Evolutionary conservation across 2,329 filamentous ascomycete species (phyloP).

Genomic region (Cladobotryum protrusum): DNA sequence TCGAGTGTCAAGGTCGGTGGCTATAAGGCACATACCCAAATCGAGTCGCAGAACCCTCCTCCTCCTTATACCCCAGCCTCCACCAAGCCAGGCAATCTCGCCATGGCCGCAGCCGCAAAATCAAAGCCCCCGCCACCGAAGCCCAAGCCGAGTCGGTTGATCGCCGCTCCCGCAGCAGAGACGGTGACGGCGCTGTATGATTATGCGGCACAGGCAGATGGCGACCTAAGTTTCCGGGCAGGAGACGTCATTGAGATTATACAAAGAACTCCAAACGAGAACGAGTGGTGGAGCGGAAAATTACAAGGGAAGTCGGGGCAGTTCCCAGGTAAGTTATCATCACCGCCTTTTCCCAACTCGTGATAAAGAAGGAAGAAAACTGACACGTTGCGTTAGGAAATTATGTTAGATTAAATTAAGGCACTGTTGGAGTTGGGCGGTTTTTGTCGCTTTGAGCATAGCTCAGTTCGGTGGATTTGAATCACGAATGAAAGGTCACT

Average conservation of each 20-base stretch:
- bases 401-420: conserved; percentile 11
- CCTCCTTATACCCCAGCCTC: conserved; percentile 60
- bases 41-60: conserved; percentile 49
- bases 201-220: conserved; percentile 91
- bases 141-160: conserved; percentile 73
- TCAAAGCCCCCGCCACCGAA: conserved; percentile 66
- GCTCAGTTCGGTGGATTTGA: background rate
- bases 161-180: conserved; percentile 59
- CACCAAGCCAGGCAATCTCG: conserved; percentile 23
- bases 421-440: too few species aligned
- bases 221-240: conserved; percentile 82
- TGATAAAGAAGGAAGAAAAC: background rate
- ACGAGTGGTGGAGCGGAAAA: conserved; percentile 95
- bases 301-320: conserved; percentile 76
- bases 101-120: conserved; percentile 46
- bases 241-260: conserved; percentile 88
- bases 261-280: conserved; percentile 75
- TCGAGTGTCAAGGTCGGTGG: conserved; percentile 28
- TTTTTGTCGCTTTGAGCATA: too few species aligned
- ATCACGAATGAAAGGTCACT: background rate
- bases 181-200: conserved; percentile 90
- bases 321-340: conserved; percentile 70
- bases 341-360: background rate
- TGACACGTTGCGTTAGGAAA: conserved; percentile 2
- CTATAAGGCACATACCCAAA: conserved; percentile 33